A percentile compares a stretch with the other conserved stretches of the same genome.
phyloP scores from a whole-genome alignment of 176 grass and related monocot species.

The Carex kokanica region DNA sequence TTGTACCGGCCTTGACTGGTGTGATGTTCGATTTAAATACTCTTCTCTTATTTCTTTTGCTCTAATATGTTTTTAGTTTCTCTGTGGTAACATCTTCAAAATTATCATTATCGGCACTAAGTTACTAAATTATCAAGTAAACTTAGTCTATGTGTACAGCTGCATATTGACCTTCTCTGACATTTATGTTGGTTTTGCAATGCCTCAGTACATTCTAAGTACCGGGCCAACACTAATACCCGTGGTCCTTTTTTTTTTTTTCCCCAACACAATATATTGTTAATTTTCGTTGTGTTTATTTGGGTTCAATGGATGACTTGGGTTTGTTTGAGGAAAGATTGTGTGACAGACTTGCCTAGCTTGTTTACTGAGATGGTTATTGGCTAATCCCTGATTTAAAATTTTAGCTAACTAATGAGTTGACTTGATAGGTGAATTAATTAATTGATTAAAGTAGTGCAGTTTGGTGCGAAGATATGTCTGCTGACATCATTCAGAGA shows the following conservation, averaged over 20 bases:
- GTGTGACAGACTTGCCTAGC: not conserved
- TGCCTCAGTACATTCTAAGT: not conserved
- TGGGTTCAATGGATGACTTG: not conserved
- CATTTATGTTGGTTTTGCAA: not conserved
- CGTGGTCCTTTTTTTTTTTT: not conserved
- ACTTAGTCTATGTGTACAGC: not conserved
- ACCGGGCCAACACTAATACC: not conserved
- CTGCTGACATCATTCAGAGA: slow-evolving; percentile 93
- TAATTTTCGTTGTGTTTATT: not conserved
- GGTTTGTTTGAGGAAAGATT: not conserved
- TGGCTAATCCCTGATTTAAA: not conserved
- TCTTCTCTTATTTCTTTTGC: not conserved
- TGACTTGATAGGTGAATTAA: not conserved
- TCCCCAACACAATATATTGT: not conserved
- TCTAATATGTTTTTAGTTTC: not conserved
- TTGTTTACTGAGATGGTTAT: slow-evolving; percentile 14
- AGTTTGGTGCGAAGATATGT: slow-evolving; percentile 94
- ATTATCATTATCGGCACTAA: not conserved
- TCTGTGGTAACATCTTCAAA: not conserved
- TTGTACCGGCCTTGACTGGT: not conserved
- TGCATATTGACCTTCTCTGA: not conserved
- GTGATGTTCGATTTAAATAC: not conserved
- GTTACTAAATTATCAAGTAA: not conserved
- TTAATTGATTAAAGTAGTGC: slow-evolving; percentile 11
- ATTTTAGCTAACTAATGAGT: not conserved